Percentiles rank a stretch among this genome's conserved stretches.
Evolutionary conservation across 352 stramenopile species (phyloP).

Genomic region (Globisporangium okanoganense): DNA sequence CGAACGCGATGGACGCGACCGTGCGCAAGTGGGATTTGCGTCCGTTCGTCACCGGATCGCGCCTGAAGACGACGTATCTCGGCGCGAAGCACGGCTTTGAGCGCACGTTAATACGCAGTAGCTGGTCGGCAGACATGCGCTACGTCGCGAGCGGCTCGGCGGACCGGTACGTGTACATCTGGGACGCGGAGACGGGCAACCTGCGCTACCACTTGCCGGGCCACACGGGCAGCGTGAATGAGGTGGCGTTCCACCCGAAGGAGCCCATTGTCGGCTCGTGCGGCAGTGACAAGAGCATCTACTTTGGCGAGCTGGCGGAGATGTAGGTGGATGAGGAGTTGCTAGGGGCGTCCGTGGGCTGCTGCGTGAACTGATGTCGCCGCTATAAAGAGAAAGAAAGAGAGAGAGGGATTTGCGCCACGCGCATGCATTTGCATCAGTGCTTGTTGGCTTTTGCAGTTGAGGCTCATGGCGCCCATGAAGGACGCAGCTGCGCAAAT

Average conservation of each 20-base stretch:
- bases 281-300: slow-evolving; percentile 85
- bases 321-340: slow-evolving; percentile 18
- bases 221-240: slow-evolving; percentile 93
- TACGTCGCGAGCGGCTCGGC: slow-evolving; percentile 87
- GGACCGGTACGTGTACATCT: slow-evolving; percentile 94
- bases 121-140: slow-evolving; percentile 88
- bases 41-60: slow-evolving; percentile 72
- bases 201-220: slow-evolving; percentile 93
- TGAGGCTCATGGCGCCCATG: no score
- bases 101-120: slow-evolving; percentile 90
- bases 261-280: slow-evolving; percentile 85
- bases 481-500: slow-evolving; percentile 3
- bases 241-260: slow-evolving; percentile 88
- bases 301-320: slow-evolving; percentile 70
- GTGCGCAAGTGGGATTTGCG: slow-evolving; percentile 93
- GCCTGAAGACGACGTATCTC: slow-evolving; percentile 55
- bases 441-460: no score
- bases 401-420: background rate
- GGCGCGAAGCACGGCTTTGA: slow-evolving; percentile 92
- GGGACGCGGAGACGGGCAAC: slow-evolving; percentile 89
- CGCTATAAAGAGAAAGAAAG: background rate
- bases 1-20: slow-evolving; percentile 94
- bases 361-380: background rate
- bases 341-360: background rate
- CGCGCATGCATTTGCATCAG: background rate